phyloP scores from a whole-genome alignment of 306 rosid genomes.

The Cicer judaicum region DNA sequence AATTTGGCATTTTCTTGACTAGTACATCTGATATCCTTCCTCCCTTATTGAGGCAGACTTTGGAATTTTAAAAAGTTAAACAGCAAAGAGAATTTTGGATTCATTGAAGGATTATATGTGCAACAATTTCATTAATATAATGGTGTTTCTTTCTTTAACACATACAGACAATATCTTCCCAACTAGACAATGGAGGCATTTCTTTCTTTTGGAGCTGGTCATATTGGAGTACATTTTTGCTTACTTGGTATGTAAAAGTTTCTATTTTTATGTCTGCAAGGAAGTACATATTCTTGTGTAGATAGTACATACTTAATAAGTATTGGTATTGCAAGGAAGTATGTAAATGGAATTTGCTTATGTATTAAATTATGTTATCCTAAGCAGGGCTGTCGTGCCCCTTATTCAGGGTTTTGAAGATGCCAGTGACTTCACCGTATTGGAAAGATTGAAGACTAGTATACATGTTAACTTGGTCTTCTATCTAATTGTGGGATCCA shows the following conservation, averaged over 20 bases:
- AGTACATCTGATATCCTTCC: not conserved
- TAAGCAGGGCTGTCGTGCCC: constrained; percentile 98
- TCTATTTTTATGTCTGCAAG: constrained; percentile 22
- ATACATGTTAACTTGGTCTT: constrained; percentile 83
- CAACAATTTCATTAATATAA: constrained; percentile 16
- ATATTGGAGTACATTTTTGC: constrained; percentile 92
- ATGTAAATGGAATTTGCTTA: constrained; percentile 52
- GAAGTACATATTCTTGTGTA: not conserved
- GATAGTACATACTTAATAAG: not conserved
- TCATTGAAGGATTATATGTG: constrained; percentile 30
- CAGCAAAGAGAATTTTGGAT: constrained; percentile 5
- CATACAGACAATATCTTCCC: constrained; percentile 67
- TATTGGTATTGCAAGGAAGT: constrained; percentile 31
- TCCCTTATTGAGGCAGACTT: too few relatives aligned
- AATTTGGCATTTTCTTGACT: constrained; percentile 3
- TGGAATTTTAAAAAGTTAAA: not conserved
- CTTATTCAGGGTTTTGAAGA: constrained; percentile 99
- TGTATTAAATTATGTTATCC: constrained; percentile 50
- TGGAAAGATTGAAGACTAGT: constrained; percentile 94
- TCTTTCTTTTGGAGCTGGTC: constrained; percentile 99
- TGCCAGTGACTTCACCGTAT: constrained; percentile 90
- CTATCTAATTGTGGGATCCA: constrained; percentile 79
- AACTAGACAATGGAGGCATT: constrained; percentile 70
- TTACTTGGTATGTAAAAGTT: constrained; percentile 70
- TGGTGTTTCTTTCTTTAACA: constrained; percentile 36